Evolutionary conservation across 2,329 filamentous ascomycete species (phyloP).

Genomic region (Pestalotiopsis fici): DNA sequence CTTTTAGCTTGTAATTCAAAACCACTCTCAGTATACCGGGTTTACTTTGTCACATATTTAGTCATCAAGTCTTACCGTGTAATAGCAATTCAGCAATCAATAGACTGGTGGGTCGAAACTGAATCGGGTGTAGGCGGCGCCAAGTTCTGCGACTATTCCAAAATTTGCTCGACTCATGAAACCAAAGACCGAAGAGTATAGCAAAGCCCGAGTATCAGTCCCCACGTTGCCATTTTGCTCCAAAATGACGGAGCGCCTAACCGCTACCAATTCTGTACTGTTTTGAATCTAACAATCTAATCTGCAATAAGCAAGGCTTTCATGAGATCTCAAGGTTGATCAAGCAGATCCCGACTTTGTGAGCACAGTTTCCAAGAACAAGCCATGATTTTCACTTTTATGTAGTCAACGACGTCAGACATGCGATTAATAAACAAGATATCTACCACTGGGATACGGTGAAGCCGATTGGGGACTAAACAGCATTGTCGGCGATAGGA

Average conservation of each 20-base stretch:
- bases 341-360: background rate
- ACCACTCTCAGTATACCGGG: no score
- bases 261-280: fast-evolving
- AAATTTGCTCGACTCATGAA: background rate
- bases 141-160: background rate
- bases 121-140: background rate
- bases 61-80: no score
- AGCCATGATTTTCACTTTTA: no score
- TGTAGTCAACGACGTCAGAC: no score
- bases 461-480: no score
- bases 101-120: background rate
- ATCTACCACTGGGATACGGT: no score
- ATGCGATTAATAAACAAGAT: no score
- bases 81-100: background rate
- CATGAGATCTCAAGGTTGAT: background rate
- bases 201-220: background rate
- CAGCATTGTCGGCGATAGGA: no score
- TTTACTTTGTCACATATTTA: no score
- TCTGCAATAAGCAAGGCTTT: background rate
- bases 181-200: background rate
- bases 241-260: background rate
- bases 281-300: background rate
- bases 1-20: no score
- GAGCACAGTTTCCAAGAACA: background rate
- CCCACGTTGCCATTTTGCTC: background rate